These are phyloP conservation scores for Boletellus sp. DNA, from an alignment of 1,284 basidiomycete species.

Conservation along the genomic window DNA sequence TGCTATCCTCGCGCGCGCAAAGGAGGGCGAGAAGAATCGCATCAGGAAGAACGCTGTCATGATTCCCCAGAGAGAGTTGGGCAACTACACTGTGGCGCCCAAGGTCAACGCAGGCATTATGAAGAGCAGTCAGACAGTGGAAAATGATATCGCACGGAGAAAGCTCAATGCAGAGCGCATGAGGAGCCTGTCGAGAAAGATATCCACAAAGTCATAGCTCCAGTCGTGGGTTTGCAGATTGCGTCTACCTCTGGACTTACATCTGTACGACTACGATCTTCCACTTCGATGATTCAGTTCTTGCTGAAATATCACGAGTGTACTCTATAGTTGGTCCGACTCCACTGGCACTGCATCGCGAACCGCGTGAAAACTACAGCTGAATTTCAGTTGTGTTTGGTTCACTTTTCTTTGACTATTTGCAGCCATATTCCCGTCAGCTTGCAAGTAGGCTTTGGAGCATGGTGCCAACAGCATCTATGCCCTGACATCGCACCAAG, in stretches of 20 bases:
- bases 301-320: background rate
- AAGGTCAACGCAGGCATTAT: constrained; percentile 47
- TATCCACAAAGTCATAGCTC: constrained; percentile 26
- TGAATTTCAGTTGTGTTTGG: no score
- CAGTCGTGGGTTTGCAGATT: background rate
- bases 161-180: constrained; percentile 69
- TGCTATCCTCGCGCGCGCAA: constrained; percentile 67
- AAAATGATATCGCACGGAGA: constrained; percentile 66
- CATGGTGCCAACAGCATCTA: no score
- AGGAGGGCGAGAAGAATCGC: constrained; percentile 62
- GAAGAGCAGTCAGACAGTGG: constrained; percentile 48
- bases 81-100: constrained; percentile 74
- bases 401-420: no score
- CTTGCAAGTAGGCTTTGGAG: no score
- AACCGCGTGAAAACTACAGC: no score
- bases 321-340: background rate
- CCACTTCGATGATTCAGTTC: constrained; percentile 1
- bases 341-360: no score
- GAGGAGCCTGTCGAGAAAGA: constrained; percentile 55
- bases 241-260: background rate
- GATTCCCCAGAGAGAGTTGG: constrained; percentile 69
- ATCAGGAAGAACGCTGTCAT: constrained; percentile 73
- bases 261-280: constrained; percentile 6
- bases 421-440: no score
- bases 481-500: no score